phyloP scores from a whole-genome alignment of 495 filamentous ascomycete species.

The Lasiosphaeria ovina region DNA sequence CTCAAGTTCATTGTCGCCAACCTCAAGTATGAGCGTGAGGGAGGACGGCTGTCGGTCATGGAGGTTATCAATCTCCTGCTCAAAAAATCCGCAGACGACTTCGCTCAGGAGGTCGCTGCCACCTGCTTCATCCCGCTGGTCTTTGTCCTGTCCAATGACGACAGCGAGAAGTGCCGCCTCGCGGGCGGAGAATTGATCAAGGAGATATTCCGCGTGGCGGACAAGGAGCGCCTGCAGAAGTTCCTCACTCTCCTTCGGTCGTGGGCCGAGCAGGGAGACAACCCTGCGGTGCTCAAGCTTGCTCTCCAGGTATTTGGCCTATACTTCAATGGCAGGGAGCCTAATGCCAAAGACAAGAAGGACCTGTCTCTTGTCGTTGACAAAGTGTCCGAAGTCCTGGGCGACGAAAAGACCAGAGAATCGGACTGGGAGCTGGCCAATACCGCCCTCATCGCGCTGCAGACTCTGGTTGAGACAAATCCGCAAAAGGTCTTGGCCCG shows the following conservation, averaged over 20 bases:
- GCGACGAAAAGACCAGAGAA: conserved; percentile 44
- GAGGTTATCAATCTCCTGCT: conserved; percentile 82
- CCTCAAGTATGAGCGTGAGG: conserved; percentile 81
- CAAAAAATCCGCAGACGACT: conserved; percentile 73
- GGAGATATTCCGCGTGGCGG: conserved; percentile 74
- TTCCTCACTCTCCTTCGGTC: conserved; percentile 66
- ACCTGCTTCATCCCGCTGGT: conserved; percentile 85
- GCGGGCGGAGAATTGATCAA: conserved; percentile 79
- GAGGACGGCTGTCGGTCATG: conserved; percentile 86
- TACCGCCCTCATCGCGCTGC: conserved; percentile 65
- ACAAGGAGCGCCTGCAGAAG: conserved; percentile 64
- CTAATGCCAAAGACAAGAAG: conserved; percentile 55
- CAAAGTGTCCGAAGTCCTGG: conserved; percentile 49
- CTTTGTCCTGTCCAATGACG: conserved; percentile 82
- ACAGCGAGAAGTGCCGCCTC: conserved; percentile 78
- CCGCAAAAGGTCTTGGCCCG: conserved; percentile 60
- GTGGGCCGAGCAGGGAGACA: conserved; percentile 75
- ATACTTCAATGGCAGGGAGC: conserved; percentile 70
- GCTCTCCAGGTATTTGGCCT: conserved; percentile 78
- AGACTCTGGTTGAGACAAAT: conserved; percentile 64
- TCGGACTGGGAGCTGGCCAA: conserved; percentile 77
- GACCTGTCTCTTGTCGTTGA: conserved; percentile 48
- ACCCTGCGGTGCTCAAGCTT: conserved; percentile 64
- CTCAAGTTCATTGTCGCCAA: conserved; percentile 85
- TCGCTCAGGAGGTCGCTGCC: conserved; percentile 75